Evolutionary conservation across 768 basidiomycete species (phyloP), one percentile per base, ranked within the genome.

Genomic region (Leccinum longicurvipes): DNA sequence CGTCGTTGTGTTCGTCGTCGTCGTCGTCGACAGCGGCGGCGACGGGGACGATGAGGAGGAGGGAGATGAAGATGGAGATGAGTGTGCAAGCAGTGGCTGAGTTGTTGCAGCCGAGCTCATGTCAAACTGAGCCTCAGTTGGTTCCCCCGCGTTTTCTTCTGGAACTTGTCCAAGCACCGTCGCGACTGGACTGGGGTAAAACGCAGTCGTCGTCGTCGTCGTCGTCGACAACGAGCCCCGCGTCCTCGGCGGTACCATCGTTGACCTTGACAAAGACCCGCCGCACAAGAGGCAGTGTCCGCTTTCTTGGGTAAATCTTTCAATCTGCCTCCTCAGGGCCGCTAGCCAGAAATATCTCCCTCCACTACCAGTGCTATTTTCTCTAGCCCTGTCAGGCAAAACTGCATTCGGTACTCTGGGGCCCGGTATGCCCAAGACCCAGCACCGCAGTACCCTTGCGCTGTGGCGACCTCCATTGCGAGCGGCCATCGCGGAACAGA

Each of bases 51-150:
- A 39, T 51, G 60, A 53, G 46, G 55, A 56, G 5, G 46, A 54
- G 31, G 58, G 36, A 31, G 63, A 53, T 21, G 55, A 56, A 53
- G 56, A 60, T 57, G 54, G 57, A 56, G 60, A 63, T 50, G 57
- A 47, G 31, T 36, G 63, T 29, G 7, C 17, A n/a, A 36, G 34
- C 34, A 41, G 68, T 70, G 70, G 69, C 64, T 59, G 68, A 55
- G 56, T 46, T 32, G 51, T 55, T n/a, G n/a, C n/a, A 60, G 53
- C 64, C 60, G 67, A 60, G 59, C 50, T 68, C 60, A 82, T 77
- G 65, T 80, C 74, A 67, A 84, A 72, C 71, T 86, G 85, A 74
- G 81, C 86, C 77, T 86, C 85, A 78, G 84, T 23, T 44, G 62
- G 51, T 47, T 72, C 59, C 59, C 75, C 77, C 27, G 73, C 69